phyloP scores from a whole-genome alignment of 2,329 filamentous ascomycete species.

The Dothiorella sarmentorum region DNA sequence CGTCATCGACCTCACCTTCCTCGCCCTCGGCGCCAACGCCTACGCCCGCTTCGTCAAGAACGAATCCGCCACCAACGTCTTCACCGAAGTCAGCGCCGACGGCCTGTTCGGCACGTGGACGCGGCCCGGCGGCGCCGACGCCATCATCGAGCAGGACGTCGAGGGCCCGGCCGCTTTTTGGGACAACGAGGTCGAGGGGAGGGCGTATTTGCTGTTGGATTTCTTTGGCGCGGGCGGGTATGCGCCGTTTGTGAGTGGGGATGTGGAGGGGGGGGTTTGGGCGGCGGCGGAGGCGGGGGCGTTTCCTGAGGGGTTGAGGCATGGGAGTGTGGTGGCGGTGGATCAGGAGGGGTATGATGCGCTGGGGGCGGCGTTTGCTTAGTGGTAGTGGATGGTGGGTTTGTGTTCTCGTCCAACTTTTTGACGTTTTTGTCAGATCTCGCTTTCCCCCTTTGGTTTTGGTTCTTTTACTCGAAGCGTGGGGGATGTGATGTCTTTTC shows the following conservation, averaged over 20 bases:
- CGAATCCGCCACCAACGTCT: slow-evolving; percentile 52
- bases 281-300: slow-evolving; percentile 40
- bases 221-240: slow-evolving; percentile 47
- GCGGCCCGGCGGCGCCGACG: slow-evolving; percentile 43
- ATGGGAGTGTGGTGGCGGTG: slow-evolving; percentile 46
- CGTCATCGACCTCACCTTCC: slow-evolving; percentile 57
- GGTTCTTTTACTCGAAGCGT: too few species aligned
- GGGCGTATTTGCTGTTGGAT: slow-evolving; percentile 47
- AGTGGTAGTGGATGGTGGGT: not conserved
- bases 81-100: slow-evolving; percentile 46
- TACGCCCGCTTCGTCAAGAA: slow-evolving; percentile 57
- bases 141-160: slow-evolving; percentile 38
- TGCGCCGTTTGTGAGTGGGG: slow-evolving; percentile 46
- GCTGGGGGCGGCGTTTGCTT: slow-evolving; percentile 29
- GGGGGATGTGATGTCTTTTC: too few species aligned
- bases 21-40: slow-evolving; percentile 42
- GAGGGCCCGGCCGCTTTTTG: slow-evolving; percentile 34
- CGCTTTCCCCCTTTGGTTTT: too few species aligned
- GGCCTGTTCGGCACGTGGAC: slow-evolving; percentile 55
- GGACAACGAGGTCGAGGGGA: slow-evolving; percentile 32
- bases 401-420: not conserved
- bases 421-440: too few species aligned
- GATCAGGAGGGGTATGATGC: slow-evolving; percentile 44
- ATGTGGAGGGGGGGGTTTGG: slow-evolving; percentile 48
- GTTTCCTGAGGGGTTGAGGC: slow-evolving; percentile 41